phyloP scores from a whole-genome alignment of 768 basidiomycete genomes.

The Fomitopsis serialis region DNA sequence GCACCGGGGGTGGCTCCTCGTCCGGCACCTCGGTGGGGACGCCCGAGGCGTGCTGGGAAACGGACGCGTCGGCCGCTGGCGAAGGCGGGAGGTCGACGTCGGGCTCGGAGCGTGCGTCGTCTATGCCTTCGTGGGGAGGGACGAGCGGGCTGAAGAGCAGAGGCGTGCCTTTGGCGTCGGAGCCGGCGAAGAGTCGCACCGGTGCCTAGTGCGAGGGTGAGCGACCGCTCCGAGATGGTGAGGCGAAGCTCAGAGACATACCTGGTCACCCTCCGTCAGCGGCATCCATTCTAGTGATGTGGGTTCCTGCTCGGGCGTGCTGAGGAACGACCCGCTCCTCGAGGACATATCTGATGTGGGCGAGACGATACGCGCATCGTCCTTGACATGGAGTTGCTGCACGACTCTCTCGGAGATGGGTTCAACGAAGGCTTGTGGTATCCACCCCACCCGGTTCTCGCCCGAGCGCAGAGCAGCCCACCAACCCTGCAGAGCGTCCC shows the following conservation, averaged over 20 bases:
- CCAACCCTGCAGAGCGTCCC: constrained; percentile 44
- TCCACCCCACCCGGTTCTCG: constrained; percentile 61
- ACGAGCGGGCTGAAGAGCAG: constrained; percentile 9
- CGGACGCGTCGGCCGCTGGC: constrained; percentile 3
- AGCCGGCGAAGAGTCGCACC: background rate
- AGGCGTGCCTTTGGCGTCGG: background rate
- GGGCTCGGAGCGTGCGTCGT: constrained; percentile 5
- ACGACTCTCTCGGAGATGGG: constrained; percentile 47
- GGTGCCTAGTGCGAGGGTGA: background rate
- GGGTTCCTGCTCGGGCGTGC: background rate
- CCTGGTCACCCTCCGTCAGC: constrained; percentile 15
- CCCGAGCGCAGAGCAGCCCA: constrained; percentile 68
- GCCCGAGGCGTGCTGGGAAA: background rate
- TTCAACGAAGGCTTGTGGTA: constrained; percentile 66
- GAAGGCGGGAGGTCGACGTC: constrained; percentile 13
- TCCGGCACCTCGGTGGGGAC: background rate
- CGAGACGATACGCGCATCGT: constrained; percentile 2
- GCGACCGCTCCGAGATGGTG: background rate
- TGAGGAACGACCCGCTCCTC: background rate
- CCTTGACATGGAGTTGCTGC: constrained; percentile 33
- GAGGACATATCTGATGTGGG: background rate
- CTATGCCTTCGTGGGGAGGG: constrained; percentile 14
- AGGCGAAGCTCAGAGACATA: background rate
- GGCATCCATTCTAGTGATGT: constrained; percentile 16
- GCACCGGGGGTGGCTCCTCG: constrained; percentile 4